Base-by-base conservation (phyloP, 1,284 basidiomycete species). In the Sphaerobolus stellatus region DNA sequence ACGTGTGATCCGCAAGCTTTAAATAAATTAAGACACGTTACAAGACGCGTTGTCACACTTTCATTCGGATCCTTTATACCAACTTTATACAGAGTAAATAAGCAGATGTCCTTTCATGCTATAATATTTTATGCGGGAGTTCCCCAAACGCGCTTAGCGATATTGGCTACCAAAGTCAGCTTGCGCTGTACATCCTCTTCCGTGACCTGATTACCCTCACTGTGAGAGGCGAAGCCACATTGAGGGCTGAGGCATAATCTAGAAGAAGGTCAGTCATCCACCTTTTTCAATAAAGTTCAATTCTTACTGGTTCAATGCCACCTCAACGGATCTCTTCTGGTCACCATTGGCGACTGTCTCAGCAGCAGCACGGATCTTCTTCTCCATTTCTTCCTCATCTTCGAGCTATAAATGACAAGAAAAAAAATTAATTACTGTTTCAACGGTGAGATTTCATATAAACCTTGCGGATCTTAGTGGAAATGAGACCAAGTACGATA, bases 141-240 rank as follows among this genome's bases (percentile, higher is more conserved):
- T n/a, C 28, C 11, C 81, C 82, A 84, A 52, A 84, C 74, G 60
- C 77, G 69, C 65, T 75, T 79, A 14, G 83, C 80, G 13, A 78
- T 72, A 51, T 79, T 68, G 3, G 75, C 71, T 31, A 84, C 71
- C n/a, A 85, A 67, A 1, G 63, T 48, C 6, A 86, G 67, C 67
- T 87, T 87, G 57, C 70, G 71, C 56, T 70, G 74, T 65, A 83
- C 54, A 30, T 59, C 61, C 59, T 81, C 74, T 63, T 81, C 76
- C 8, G 78, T 79, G 46, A 86, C 68, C 11, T 74, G 74, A 63
- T 86, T 87, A 0, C 86, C 86, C 57, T 86, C 79, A 63, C 82
- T 80, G 33, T 84, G 82, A 1, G 80, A 83, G 20, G 85, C 83
- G 63, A 90, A 90, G 2, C 88, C 89, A 59, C 88, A 90, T 67